Conservation (phyloP, 176 grass and related monocot genomes). For the Rhynchospora pubera region DNA sequence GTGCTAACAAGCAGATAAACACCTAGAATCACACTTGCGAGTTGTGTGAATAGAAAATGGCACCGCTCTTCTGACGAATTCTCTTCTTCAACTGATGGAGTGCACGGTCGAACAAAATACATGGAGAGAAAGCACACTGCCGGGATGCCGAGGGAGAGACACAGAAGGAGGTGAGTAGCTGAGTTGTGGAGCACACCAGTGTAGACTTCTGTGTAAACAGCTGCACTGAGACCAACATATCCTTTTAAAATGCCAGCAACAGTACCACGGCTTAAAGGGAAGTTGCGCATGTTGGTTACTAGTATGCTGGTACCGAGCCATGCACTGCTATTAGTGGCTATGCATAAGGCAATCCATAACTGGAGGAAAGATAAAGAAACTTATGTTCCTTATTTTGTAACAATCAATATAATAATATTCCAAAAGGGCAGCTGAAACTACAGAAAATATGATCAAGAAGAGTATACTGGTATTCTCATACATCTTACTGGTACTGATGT, state of each 20-base stretch:
- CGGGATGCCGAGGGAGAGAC: conserved; percentile 69
- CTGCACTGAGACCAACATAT: conserved; percentile 77
- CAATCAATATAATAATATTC: neutral
- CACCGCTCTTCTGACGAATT: conserved; percentile 43
- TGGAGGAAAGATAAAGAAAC: conserved; percentile 27
- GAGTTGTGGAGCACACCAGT: conserved; percentile 70
- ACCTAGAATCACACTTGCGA: conserved; percentile 67
- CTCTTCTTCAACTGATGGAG: conserved; percentile 72
- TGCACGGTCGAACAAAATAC: conserved; percentile 82
- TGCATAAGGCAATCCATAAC: conserved; percentile 82
- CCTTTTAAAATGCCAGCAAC: conserved; percentile 93
- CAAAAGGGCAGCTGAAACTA: neutral
- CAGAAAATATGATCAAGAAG: neutral
- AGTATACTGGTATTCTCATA: neutral
- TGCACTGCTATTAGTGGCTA: conserved; percentile 89
- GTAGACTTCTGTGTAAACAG: conserved; percentile 78
- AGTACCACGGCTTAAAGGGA: conserved; percentile 79
- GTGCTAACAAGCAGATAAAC: conserved; percentile 67
- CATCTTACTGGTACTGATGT: neutral
- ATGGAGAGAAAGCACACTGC: conserved; percentile 58
- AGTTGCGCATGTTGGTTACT: conserved; percentile 97
- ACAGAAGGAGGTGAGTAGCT: conserved; percentile 56
- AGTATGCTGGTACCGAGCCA: conserved; percentile 80
- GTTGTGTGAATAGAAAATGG: conserved; percentile 85
- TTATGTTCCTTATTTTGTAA: neutral